Percentiles rank a stretch among this genome's conserved stretches.
These are phyloP conservation scores for Canna indica DNA, from an alignment of 176 grass and related monocot genomes.

Conservation along the genomic window DNA sequence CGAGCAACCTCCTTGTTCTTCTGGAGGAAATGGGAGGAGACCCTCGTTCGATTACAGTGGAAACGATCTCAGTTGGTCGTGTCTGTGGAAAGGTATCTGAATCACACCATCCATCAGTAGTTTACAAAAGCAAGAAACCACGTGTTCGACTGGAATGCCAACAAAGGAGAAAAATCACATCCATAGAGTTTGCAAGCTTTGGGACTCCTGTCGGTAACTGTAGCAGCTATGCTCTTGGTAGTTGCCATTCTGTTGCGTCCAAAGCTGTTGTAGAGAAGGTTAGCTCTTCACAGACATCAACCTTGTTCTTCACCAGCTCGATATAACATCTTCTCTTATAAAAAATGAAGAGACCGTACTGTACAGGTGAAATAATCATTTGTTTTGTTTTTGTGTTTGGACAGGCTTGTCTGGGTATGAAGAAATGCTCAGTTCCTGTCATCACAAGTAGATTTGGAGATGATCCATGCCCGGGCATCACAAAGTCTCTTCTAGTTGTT, in stretches of 20 bases:
- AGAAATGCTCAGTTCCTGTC: slow-evolving; percentile 32
- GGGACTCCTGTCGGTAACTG: slow-evolving; percentile 36
- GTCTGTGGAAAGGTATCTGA: slow-evolving; percentile 29
- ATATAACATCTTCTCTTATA: not conserved
- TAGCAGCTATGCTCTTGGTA: slow-evolving; percentile 18
- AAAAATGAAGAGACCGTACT: not conserved
- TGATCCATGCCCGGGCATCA: slow-evolving; percentile 33
- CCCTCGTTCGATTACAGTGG: slow-evolving; percentile 54
- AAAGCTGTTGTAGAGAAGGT: slow-evolving; percentile 35
- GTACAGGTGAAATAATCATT: not conserved
- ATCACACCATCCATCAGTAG: slow-evolving; percentile 6
- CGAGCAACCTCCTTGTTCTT: slow-evolving; percentile 52
- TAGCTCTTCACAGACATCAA: not conserved
- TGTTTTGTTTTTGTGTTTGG: slow-evolving; percentile 1
- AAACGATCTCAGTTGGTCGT: slow-evolving; percentile 41
- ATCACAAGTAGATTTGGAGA: slow-evolving; percentile 21
- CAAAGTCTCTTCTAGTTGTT: slow-evolving; percentile 42
- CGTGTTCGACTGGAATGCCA: slow-evolving; percentile 28
- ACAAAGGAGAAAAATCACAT: slow-evolving; percentile 29
- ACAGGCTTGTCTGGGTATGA: slow-evolving; percentile 47
- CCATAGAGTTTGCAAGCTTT: slow-evolving; percentile 49
- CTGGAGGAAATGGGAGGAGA: slow-evolving; percentile 77
- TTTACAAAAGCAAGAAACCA: slow-evolving; percentile 18
- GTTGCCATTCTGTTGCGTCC: slow-evolving; percentile 34
- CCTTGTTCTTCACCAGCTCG: not conserved